Conservation (phyloP, 768 basidiomycete species). For the Sutorius australiensis region DNA sequence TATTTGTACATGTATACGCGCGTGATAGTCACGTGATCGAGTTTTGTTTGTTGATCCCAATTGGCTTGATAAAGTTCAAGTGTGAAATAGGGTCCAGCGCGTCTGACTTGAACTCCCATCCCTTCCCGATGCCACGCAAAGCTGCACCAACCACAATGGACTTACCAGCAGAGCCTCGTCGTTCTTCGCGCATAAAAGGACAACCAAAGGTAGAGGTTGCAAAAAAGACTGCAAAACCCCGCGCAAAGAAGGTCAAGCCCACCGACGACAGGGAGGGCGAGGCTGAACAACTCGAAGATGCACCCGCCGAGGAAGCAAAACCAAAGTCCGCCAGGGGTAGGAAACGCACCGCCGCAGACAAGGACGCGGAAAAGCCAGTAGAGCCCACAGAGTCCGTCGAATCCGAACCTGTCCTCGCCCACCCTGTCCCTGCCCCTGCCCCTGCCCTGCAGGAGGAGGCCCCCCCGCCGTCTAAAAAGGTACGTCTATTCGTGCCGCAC, state of each 20-base stretch:
- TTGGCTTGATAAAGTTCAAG: slow-evolving; percentile 33
- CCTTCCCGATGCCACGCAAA: slow-evolving; percentile 63
- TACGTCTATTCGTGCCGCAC: slow-evolving; percentile 23
- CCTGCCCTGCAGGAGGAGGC: slow-evolving; percentile 36
- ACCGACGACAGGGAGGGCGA: slow-evolving; percentile 44
- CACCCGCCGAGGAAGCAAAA: slow-evolving; percentile 35
- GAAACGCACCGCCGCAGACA: slow-evolving; percentile 49
- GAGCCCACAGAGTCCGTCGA: slow-evolving; percentile 19
- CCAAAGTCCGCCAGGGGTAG: slow-evolving; percentile 48
- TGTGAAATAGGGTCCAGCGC: slow-evolving; percentile 29
- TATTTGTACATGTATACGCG: slow-evolving; percentile 33
- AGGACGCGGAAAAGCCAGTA: slow-evolving; percentile 35
- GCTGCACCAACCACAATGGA: slow-evolving; percentile 45
- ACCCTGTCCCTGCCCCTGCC: no score
- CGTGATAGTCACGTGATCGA: slow-evolving; percentile 30
- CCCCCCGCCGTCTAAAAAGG: slow-evolving; percentile 65
- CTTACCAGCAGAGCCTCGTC: slow-evolving; percentile 49
- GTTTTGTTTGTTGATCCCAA: slow-evolving; percentile 35
- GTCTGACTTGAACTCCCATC: slow-evolving; percentile 23
- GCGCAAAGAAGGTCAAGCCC: slow-evolving; percentile 43
- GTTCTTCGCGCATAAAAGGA: slow-evolving; percentile 73
- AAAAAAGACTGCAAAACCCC: slow-evolving; percentile 67
- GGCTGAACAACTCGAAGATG: slow-evolving; percentile 33
- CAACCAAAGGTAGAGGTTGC: slow-evolving; percentile 51
- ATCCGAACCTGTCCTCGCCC: no score